Evolutionary conservation across 139 green algal genomes (phyloP), one percentile per base, ranked within the genome.

Genomic region (Mesotaenium endlicherianum): DNA sequence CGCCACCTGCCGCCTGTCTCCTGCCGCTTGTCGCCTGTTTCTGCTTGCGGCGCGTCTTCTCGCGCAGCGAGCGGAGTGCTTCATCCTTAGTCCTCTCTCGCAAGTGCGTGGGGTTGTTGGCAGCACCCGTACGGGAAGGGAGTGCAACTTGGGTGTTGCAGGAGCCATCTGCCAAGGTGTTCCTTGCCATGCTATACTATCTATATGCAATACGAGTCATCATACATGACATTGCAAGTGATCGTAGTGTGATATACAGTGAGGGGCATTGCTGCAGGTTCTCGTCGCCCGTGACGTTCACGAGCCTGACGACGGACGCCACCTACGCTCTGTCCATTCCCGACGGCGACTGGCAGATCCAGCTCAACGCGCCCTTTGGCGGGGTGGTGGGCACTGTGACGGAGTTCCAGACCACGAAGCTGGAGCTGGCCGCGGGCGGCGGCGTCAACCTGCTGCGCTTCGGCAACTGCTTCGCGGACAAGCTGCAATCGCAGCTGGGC

Each of bases 291-390:
- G n/a, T n/a, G n/a, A n/a, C n/a, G n/a, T n/a, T n/a, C n/a, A n/a
- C n/a, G n/a, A n/a, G n/a, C n/a, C n/a, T n/a, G n/a, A n/a, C n/a
- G n/a, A n/a, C n/a, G n/a, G n/a, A n/a, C n/a, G n/a, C n/a, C 53
- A 64, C 20, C 20, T 34, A 34, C 53, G 26, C 69, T 11, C 2
- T 77, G 69, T n/a, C 36, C 42, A 77, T 80, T 26, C 71, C 71
- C 26, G 71, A 80, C 11, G 71, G 71, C 71, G 71, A 80, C 71
- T 80, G 71, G 71, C 3, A 38, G 41, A 20, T 80, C 16, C 17
- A 40, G 39, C 41, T 80, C 50, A 80, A 70, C 16, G 71, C 71
- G 40, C 71, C 71, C 71, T 71, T 17, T 16, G 71, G 71, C 4
- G 71, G 71, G 38, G 43, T 80, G 11, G 43, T 6, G 60, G 60